Conservation (phyloP, 352 stramenopile species). For the Pythium rishiriense region DNA sequence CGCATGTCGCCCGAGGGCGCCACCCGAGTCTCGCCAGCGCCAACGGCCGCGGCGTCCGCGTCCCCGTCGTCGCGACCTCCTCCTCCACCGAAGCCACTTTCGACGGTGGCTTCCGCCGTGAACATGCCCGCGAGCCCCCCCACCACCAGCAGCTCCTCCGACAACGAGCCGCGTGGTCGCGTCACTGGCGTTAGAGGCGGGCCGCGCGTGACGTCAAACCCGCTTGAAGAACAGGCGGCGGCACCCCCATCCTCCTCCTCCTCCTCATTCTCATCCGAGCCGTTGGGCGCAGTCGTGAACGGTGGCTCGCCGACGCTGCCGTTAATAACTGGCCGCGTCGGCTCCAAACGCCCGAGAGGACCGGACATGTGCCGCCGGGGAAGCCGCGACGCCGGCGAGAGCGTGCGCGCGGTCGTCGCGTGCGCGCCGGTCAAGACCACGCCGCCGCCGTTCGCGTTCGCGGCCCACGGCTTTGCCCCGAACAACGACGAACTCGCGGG, state of each 20-base stretch:
- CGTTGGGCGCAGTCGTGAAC: too few relatives aligned
- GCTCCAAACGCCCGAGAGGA: slow-evolving; percentile 6
- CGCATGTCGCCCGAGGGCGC: slow-evolving; percentile 20
- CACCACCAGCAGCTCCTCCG: neutral
- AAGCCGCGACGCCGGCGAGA: slow-evolving; percentile 7
- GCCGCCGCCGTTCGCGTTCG: neutral
- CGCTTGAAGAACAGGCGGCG: slow-evolving; percentile 10
- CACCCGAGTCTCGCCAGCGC: neutral
- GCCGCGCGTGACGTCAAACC: slow-evolving; percentile 21
- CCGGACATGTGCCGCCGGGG: slow-evolving; percentile 14
- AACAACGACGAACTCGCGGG: neutral
- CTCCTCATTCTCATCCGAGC: too few relatives aligned
- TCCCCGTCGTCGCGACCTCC: neutral
- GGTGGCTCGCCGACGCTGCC: neutral
- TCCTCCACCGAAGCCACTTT: too few relatives aligned
- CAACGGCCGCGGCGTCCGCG: neutral
- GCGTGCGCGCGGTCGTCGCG: slow-evolving; percentile 8
- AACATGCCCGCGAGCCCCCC: slow-evolving; percentile 2
- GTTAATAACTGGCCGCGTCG: neutral
- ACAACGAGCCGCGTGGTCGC: neutral
- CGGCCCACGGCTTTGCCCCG: neutral
- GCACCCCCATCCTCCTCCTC: neutral
- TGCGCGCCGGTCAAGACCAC: neutral
- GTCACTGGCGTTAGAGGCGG: slow-evolving; percentile 14
- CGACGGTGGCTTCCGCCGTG: neutral